Evolutionary conservation across 495 filamentous ascomycete genomes (phyloP).

Genomic region (Aspergillus taichungensis): DNA sequence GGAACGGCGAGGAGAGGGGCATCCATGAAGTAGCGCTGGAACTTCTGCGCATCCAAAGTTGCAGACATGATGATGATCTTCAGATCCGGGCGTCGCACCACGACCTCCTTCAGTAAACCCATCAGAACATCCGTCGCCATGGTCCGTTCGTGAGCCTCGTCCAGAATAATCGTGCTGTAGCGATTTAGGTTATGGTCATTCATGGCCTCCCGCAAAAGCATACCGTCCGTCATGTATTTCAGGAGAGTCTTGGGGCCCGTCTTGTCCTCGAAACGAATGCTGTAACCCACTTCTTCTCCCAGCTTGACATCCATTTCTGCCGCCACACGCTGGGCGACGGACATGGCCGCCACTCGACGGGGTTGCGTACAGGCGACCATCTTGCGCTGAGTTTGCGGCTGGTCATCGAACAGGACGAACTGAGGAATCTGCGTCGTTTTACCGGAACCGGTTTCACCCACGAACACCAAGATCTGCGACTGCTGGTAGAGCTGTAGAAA

Average conservation of each 20-base stretch:
- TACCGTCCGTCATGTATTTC: constrained; percentile 99
- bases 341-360: constrained; percentile 97
- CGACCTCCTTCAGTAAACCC: constrained; percentile 86
- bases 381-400: constrained; percentile 75
- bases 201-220: constrained; percentile 97
- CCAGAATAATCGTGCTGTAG: constrained; percentile 97
- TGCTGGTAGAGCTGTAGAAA: constrained; percentile 89
- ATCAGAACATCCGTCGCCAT: constrained; percentile 93
- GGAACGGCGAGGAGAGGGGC: constrained; percentile 91
- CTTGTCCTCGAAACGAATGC: constrained; percentile 96
- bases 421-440: constrained; percentile 99
- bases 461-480: constrained; percentile 93
- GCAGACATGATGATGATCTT: constrained; percentile 99
- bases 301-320: constrained; percentile 91
- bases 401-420: constrained; percentile 94
- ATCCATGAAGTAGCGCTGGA: constrained; percentile 94
- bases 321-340: constrained; percentile 95
- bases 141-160: constrained; percentile 95
- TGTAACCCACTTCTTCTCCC: constrained; percentile 96
- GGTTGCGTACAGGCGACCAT: constrained; percentile 97
- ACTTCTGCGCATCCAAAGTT: constrained; percentile 93
- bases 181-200: constrained; percentile 82
- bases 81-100: constrained; percentile 66
- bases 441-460: constrained; percentile 98
- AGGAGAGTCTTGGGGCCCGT: constrained; percentile 84